phyloP scores from a whole-genome alignment of 1,284 basidiomycete species.

The Flammula alnicola region DNA sequence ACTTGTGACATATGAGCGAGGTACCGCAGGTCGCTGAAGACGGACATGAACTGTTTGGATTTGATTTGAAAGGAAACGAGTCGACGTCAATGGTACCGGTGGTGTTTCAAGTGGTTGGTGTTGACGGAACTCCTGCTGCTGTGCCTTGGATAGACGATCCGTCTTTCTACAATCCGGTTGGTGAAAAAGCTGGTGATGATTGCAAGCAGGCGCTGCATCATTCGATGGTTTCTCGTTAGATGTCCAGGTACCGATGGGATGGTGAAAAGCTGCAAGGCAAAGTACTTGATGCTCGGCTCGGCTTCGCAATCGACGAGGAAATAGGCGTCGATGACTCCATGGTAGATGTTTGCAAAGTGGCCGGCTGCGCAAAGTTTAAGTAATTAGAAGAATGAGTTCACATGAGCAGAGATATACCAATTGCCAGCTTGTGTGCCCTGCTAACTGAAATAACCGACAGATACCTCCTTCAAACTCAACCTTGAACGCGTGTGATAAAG shows the following conservation, averaged over 20 bases:
- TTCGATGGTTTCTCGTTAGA: slow-evolving; percentile 74
- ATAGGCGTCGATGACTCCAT: slow-evolving; percentile 88
- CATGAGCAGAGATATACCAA: slow-evolving; percentile 57
- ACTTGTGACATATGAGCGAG: slow-evolving; percentile 77
- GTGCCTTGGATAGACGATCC: slow-evolving; percentile 66
- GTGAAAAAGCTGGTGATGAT: slow-evolving; percentile 91
- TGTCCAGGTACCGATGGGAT: slow-evolving; percentile 84
- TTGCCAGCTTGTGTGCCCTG: slow-evolving; percentile 75
- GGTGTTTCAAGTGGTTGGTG: slow-evolving; percentile 19
- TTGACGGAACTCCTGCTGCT: no score
- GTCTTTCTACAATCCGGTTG: slow-evolving; percentile 75
- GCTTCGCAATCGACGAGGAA: slow-evolving; percentile 90
- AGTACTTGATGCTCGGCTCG: slow-evolving; percentile 92
- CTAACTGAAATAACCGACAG: slow-evolving; percentile 78
- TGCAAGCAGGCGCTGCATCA: slow-evolving; percentile 78
- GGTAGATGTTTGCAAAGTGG: slow-evolving; percentile 86
- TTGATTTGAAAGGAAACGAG: slow-evolving; percentile 85
- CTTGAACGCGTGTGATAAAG: slow-evolving; percentile 80
- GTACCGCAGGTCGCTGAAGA: slow-evolving; percentile 86
- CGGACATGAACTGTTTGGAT: slow-evolving; percentile 91
- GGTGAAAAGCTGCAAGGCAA: slow-evolving; percentile 90
- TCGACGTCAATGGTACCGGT: slow-evolving; percentile 73
- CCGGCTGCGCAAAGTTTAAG: slow-evolving; percentile 54
- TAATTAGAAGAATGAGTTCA: slow-evolving; percentile 11
- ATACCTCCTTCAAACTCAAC: slow-evolving; percentile 77